These are phyloP conservation scores for Malassezia caprae DNA, from an alignment of 1,284 basidiomycete genomes.

Conservation along the genomic window DNA sequence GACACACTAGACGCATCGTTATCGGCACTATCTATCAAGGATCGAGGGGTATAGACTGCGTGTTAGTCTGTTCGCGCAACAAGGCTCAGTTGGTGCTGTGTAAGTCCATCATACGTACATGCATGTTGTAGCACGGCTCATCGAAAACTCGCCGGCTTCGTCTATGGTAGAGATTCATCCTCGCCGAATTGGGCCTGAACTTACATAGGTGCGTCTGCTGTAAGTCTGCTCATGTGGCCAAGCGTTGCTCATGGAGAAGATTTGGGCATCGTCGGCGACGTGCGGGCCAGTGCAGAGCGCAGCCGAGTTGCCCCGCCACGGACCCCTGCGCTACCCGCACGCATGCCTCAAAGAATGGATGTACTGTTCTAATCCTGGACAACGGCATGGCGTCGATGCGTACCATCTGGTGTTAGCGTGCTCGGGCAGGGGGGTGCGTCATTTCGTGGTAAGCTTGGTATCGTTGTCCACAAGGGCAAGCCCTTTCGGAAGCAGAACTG, in stretches of 20 bases:
- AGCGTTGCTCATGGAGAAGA: constrained; percentile 18
- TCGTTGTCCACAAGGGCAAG: constrained; percentile 13
- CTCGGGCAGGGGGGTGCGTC: constrained; percentile 5
- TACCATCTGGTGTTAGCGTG: constrained; percentile 3
- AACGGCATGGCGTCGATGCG: constrained; percentile 1
- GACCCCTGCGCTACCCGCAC: background rate
- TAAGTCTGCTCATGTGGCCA: background rate
- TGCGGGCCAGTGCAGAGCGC: constrained; percentile 4
- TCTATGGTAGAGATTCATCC: constrained; percentile 20
- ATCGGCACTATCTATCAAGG: background rate
- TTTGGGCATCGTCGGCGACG: constrained; percentile 13
- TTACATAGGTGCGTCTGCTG: background rate
- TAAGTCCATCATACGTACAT: constrained; percentile 9
- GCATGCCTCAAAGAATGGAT: constrained; percentile 20
- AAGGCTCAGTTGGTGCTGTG: constrained; percentile 18
- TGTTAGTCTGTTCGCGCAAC: background rate
- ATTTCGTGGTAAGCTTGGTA: constrained; percentile 22
- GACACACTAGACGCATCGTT: background rate
- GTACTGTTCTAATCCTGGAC: constrained; percentile 21
- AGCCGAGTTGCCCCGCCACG: constrained; percentile 13
- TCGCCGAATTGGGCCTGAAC: background rate
- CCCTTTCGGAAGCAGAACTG: constrained; percentile 21
- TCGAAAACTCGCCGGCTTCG: constrained; percentile 15
- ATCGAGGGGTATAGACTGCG: background rate
- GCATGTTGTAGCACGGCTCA: constrained; percentile 19